A percentile compares a stretch with the other conserved stretches of the same genome.
phyloP scores from a whole-genome alignment of 805 yeast genomes.

The Lachancea quebecensis region DNA sequence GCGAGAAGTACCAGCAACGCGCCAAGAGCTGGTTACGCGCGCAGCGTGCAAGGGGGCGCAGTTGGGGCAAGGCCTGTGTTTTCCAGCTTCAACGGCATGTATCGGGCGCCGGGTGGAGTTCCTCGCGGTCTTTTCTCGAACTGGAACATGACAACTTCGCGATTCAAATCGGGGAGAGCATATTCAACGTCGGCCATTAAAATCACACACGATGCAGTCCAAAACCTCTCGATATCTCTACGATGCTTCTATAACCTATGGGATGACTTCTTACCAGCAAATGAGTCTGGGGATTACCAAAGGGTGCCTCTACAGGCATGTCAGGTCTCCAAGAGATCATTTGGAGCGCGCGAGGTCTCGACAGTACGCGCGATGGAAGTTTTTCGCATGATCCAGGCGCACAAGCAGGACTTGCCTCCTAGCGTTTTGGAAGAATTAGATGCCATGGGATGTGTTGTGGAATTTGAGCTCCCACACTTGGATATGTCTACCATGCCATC shows the following conservation, averaged over 20 bases:
- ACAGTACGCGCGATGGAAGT: conserved; percentile 18
- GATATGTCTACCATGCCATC: conserved; percentile 32
- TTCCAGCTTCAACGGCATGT: conserved; percentile 5
- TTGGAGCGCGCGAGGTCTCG: conserved; percentile 6
- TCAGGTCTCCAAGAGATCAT: conserved; percentile 8
- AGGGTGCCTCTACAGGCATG: conserved; percentile 12
- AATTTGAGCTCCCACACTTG: conserved; percentile 44
- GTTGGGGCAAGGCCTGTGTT: conserved; percentile 8
- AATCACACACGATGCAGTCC: conserved; percentile 48
- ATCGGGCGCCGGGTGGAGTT: conserved; percentile 14
- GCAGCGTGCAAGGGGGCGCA: not conserved
- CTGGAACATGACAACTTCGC: conserved; percentile 15
- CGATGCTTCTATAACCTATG: conserved; percentile 34
- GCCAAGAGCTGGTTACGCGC: not conserved
- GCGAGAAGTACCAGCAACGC: not conserved
- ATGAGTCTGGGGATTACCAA: conserved; percentile 13
- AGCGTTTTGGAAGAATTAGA: conserved; percentile 25
- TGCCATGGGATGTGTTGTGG: conserved; percentile 45
- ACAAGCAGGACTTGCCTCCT: conserved; percentile 13
- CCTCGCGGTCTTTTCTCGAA: conserved; percentile 19
- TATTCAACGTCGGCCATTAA: conserved; percentile 19
- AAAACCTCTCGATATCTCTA: conserved; percentile 46
- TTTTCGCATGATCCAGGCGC: conserved; percentile 28
- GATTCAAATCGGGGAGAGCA: conserved; percentile 12
- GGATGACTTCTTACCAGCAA: conserved; percentile 22